These are phyloP conservation scores for Logfia minima DNA, from an alignment of 129 eudicot genomes.

Conservation along the genomic window DNA sequence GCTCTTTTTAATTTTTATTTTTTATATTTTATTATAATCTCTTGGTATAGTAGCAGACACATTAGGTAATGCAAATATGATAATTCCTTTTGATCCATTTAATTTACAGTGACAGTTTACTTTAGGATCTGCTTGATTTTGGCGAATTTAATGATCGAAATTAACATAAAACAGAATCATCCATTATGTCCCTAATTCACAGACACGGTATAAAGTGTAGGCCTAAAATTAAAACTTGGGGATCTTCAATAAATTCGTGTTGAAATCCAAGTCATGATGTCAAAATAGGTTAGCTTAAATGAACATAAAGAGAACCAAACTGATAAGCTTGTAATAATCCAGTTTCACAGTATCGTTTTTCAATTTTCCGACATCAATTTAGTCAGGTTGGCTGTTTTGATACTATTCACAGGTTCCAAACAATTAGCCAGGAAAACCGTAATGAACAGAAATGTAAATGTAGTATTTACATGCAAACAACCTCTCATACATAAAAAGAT, in stretches of 20 bases:
- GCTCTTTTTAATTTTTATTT: not conserved
- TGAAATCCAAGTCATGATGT: too few species aligned
- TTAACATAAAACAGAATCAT: not conserved
- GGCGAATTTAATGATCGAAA: not conserved
- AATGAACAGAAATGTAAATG: not conserved
- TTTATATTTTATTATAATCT: not conserved
- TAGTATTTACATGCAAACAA: not conserved
- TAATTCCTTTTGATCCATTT: not conserved
- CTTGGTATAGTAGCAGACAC: conserved; percentile 16
- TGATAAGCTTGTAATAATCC: not conserved
- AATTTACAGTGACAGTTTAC: conserved; percentile 11
- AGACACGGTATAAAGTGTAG: not conserved
- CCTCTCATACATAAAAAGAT: not conserved
- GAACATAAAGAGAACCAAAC: too few species aligned
- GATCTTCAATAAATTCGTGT: too few species aligned
- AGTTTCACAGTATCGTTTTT: not conserved
- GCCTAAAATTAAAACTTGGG: too few species aligned
- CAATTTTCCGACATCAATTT: not conserved
- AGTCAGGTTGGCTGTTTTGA: too few species aligned
- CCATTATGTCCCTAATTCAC: not conserved
- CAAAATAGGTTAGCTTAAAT: too few species aligned
- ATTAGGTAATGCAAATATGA: conserved; percentile 18
- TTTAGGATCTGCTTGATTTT: conserved; percentile 13
- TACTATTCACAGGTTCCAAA: not conserved
- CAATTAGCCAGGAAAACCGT: not conserved